These are phyloP conservation scores for Kondoa malvinella DNA, from an alignment of 768 basidiomycete genomes.

Conservation along the genomic window DNA sequence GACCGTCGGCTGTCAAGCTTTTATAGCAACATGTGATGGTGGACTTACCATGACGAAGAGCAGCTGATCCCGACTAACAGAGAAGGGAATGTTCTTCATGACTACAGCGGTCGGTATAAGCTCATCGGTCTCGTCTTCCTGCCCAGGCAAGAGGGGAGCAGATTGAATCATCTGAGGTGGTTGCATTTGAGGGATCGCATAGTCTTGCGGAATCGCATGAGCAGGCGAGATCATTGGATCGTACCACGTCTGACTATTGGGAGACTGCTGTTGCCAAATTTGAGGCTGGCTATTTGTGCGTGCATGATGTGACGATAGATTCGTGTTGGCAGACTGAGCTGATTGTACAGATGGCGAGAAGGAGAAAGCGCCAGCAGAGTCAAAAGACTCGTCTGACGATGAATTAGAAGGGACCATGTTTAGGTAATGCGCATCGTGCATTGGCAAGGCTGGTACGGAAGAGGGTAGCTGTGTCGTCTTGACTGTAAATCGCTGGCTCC, in stretches of 20 bases:
- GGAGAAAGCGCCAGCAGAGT: not conserved
- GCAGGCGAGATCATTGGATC: not conserved
- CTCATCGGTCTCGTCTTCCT: slow-evolving; percentile 18
- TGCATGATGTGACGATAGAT: slow-evolving; percentile 1
- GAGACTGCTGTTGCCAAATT: not conserved
- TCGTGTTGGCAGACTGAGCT: slow-evolving; percentile 8
- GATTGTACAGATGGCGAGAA: slow-evolving; percentile 12
- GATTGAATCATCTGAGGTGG: not conserved
- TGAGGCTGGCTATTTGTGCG: not conserved
- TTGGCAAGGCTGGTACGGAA: not conserved
- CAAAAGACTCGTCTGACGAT: not conserved
- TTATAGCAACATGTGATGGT: not conserved
- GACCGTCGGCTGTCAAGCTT: not conserved
- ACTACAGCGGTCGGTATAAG: slow-evolving; percentile 98
- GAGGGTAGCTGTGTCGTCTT: not conserved
- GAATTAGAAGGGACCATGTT: not conserved
- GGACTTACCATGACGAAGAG: slow-evolving; percentile 80
- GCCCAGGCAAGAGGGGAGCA: not conserved
- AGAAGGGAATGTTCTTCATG: slow-evolving; percentile 99
- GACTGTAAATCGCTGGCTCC: slow-evolving; percentile 26
- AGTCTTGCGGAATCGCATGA: not conserved
- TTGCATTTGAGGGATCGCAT: not conserved
- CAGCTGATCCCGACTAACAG: slow-evolving; percentile 87
- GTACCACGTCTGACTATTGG: not conserved
- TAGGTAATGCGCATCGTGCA: not conserved